Base-by-base conservation (phyloP, 2,329 filamentous ascomycete genomes). In the Zalaria sp. region DNA sequence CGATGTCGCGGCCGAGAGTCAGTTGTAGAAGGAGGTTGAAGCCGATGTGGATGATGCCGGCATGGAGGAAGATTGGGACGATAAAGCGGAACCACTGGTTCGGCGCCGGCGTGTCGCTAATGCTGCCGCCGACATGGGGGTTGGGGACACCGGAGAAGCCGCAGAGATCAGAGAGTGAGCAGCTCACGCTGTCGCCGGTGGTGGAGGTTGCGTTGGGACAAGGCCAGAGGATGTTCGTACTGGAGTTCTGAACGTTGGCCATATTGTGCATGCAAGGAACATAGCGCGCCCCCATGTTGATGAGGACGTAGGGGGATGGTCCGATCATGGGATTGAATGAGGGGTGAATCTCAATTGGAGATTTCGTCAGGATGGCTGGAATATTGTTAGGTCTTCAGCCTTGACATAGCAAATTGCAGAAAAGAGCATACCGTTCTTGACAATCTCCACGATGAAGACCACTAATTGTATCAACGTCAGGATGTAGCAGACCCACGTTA, bases 31-130 rank as follows among this genome's bases (percentile, higher is more conserved):
- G 72, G 63, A 98, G 72, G 62, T 98, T 98, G 72, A 96, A 95
- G 10, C 78, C 84, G 44, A 98, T 95, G 57, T 98, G 91, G 47
- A 98, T 81, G 43, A 98, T 65, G 9, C 91, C 91, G 1, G 86
- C 87, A 55, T 98, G 91, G 53, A 98, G 68, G 65, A 98, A 98
- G 47, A 98, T 95, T 34, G 91, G 89, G 2, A 81, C 67, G 56
- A 98, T 95, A 66, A 98, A 96, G 46, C 91, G 83, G 64, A 76
- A 98, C 91, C 91, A 98, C 60, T 98, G 91, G 57, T 96, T 79
- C 0, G 91, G 91, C 46, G 76, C 71, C 2, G 81, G 67, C 6
- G 60, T 58, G 45, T 79, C 69, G 51, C 77, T 71, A 40, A 73
- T 56, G 35, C 64, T 60, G 35, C 67, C 65, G 26, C 58, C 57